Evolutionary conservation across 1,284 basidiomycete genomes (phyloP).

Genomic region (Ceratobasidium sp.): DNA sequence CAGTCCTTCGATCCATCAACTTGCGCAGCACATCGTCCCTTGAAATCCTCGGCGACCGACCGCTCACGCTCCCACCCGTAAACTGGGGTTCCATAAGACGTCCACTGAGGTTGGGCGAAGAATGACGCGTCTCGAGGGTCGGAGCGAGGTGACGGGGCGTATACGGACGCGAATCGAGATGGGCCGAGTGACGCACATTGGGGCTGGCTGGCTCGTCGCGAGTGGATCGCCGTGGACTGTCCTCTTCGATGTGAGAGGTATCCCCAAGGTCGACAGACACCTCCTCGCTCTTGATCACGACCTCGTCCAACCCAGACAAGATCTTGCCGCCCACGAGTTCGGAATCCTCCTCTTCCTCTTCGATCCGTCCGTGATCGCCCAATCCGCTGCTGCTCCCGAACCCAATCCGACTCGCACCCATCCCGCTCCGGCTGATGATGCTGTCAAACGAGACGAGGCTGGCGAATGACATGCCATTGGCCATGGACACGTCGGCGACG

Average conservation of each 20-base stretch:
- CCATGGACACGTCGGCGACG: slow-evolving; percentile 20
- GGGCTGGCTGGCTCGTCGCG: not conserved
- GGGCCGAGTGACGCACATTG: not conserved
- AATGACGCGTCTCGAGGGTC: not conserved
- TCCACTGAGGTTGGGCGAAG: not conserved
- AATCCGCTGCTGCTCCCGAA: not conserved
- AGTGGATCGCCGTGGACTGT: slow-evolving; percentile 3
- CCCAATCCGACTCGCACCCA: too few species aligned
- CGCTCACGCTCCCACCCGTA: slow-evolving; percentile 29
- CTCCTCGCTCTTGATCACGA: slow-evolving; percentile 38
- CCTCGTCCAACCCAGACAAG: slow-evolving; percentile 40
- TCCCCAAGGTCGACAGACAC: slow-evolving; percentile 43
- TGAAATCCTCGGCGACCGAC: slow-evolving; percentile 32
- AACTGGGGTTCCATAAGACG: slow-evolving; percentile 14
- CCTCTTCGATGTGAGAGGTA: too few species aligned
- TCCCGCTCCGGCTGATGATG: slow-evolving; percentile 20
- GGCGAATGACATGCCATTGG: slow-evolving; percentile 14
- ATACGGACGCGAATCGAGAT: too few species aligned
- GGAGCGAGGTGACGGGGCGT: too few species aligned
- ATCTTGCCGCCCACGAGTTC: slow-evolving; percentile 46
- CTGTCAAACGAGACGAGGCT: slow-evolving; percentile 31
- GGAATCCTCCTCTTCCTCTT: slow-evolving; percentile 55
- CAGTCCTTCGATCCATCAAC: slow-evolving; percentile 20
- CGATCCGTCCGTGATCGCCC: slow-evolving; percentile 38
- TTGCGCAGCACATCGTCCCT: slow-evolving; percentile 35